Percentiles rank a stretch among this genome's conserved stretches.
Conservation (phyloP, 1,284 basidiomycete species). For the Ceratobasidium sp. region DNA sequence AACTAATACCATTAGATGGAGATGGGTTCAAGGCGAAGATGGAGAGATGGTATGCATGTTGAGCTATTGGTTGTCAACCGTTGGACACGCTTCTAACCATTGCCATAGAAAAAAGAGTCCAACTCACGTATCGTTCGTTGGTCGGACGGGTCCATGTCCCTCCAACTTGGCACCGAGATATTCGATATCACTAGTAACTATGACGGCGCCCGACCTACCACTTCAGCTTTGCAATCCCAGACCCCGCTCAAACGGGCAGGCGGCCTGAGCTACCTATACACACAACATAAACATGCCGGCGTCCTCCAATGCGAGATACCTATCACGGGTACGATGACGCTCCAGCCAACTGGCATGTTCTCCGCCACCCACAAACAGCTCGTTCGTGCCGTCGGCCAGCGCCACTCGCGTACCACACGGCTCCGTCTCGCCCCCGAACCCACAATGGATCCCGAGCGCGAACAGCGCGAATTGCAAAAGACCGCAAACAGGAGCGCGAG, state of each 20-base stretch:
- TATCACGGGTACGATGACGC: constrained; percentile 81
- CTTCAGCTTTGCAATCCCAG: constrained; percentile 56
- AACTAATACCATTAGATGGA: constrained; percentile 90
- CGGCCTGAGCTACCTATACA: constrained; percentile 81
- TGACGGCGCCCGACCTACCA: constrained; percentile 66
- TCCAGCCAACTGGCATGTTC: constrained; percentile 88
- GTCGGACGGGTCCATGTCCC: constrained; percentile 88
- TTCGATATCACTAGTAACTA: constrained; percentile 84
- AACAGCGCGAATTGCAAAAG: constrained; percentile 72
- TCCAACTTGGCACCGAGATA: constrained; percentile 87
- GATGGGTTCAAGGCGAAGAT: constrained; percentile 77
- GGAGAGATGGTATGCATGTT: constrained; percentile 69
- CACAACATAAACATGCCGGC: constrained; percentile 85
- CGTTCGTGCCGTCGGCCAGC: constrained; percentile 84
- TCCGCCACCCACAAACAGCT: constrained; percentile 88
- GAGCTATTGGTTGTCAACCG: neutral
- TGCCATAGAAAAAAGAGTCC: constrained; percentile 72
- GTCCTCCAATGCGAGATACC: constrained; percentile 85
- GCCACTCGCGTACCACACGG: constrained; percentile 79
- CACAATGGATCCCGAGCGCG: constrained; percentile 72
- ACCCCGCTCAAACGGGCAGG: constrained; percentile 21
- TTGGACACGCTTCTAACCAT: neutral
- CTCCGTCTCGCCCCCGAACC: constrained; percentile 78
- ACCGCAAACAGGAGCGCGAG: constrained; percentile 68
- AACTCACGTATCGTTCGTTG: constrained; percentile 88